A percentile compares a stretch with the other conserved stretches of the same genome.
Conservation (phyloP, 228 moss, liverwort and hornwort genomes). For the Sphagnum magellanicum region DNA sequence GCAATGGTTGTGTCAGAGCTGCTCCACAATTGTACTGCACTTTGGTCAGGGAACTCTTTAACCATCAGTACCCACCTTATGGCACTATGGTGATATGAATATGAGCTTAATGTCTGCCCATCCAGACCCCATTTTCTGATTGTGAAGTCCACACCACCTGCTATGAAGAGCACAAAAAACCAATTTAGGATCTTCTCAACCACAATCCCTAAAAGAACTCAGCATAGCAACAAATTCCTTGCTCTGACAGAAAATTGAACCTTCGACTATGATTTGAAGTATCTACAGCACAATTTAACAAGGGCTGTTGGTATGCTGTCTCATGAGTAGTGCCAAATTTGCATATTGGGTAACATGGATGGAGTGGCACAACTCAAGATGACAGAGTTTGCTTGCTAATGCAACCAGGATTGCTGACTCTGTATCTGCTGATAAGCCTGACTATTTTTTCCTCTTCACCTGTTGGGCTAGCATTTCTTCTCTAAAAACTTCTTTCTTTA, state of each 20-base stretch:
- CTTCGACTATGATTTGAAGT: neutral
- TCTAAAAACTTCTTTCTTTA: neutral
- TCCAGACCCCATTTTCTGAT: conserved; percentile 55
- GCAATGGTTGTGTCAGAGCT: conserved; percentile 28
- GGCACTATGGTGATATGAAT: conserved; percentile 52
- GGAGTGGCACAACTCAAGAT: no score
- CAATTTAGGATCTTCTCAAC: neutral
- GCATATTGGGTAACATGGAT: no score
- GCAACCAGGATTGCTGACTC: no score
- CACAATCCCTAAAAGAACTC: neutral
- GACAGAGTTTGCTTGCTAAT: no score
- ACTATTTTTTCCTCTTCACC: no score
- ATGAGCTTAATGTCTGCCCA: conserved; percentile 33
- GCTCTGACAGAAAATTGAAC: no score
- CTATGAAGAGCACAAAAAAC: neutral
- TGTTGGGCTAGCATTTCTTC: neutral
- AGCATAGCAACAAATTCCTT: neutral
- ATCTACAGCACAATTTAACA: neutral
- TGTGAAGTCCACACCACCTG: conserved; percentile 48
- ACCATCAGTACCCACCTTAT: conserved; percentile 34
- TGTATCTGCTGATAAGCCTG: no score
- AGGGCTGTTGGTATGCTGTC: neutral
- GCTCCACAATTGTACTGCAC: conserved; percentile 34
- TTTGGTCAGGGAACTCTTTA: conserved; percentile 8
- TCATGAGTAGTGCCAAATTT: neutral